Evolutionary conservation across 257 asterid species (phyloP).

Genomic region (Apocynum venetum): DNA sequence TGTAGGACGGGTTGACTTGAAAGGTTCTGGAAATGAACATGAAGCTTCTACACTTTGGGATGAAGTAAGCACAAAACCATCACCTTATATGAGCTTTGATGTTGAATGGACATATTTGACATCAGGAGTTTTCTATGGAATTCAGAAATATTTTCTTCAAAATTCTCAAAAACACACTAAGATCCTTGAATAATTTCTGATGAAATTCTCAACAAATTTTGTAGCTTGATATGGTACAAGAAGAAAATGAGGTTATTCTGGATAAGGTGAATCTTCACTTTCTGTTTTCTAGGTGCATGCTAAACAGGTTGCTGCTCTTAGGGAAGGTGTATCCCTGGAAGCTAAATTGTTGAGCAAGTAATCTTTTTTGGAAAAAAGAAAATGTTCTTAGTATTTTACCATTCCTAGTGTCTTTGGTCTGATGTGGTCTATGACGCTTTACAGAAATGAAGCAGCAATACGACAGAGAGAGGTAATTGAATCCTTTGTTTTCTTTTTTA

Average conservation of each 20-base stretch:
- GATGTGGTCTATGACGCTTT: slow-evolving; percentile 36
- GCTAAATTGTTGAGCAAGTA: slow-evolving; percentile 91
- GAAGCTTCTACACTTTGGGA: slow-evolving; percentile 93
- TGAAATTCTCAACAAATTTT: slow-evolving; percentile 21
- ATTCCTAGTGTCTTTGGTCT: slow-evolving; percentile 22
- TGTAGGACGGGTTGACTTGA: slow-evolving; percentile 53
- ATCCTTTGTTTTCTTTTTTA: background rate
- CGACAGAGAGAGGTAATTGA: slow-evolving; percentile 84
- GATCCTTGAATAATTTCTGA: slow-evolving; percentile 18
- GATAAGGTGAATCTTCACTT: slow-evolving; percentile 68
- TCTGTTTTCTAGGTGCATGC: background rate
- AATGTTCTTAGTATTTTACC: background rate
- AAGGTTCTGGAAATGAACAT: slow-evolving; percentile 67
- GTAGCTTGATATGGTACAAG: slow-evolving; percentile 98
- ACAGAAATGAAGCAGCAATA: slow-evolving; percentile 98
- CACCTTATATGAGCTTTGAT: background rate
- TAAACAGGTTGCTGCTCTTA: slow-evolving; percentile 85
- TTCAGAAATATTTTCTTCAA: background rate
- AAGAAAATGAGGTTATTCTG: slow-evolving; percentile 73
- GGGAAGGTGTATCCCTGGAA: slow-evolving; percentile 97
- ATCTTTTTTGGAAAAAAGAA: background rate
- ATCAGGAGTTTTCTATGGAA: background rate
- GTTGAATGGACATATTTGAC: background rate
- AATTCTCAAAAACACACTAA: background rate
- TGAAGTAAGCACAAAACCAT: slow-evolving; percentile 52